phyloP scores from a whole-genome alignment of 805 yeast genomes.

The Sugiyamaella smithiae region DNA sequence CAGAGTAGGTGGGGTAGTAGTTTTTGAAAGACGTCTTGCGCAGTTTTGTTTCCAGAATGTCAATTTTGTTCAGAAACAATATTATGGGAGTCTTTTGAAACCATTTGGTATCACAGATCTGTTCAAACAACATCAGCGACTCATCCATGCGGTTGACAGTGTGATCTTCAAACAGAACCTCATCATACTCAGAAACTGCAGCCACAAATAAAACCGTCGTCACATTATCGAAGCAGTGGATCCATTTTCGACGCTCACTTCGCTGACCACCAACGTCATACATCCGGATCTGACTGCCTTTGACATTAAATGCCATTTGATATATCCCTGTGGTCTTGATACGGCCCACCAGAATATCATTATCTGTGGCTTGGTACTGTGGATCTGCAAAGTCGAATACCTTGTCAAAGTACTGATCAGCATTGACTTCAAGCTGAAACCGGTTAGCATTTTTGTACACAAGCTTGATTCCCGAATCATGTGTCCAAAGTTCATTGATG shows the following conservation, averaged over 20 bases:
- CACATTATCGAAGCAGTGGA: slow-evolving; percentile 88
- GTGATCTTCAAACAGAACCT: slow-evolving; percentile 84
- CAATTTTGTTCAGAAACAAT: slow-evolving; percentile 84
- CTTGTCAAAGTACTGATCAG: slow-evolving; percentile 75
- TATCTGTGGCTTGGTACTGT: slow-evolving; percentile 67
- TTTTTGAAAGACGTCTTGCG: slow-evolving; percentile 59
- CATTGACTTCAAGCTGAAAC: slow-evolving; percentile 83
- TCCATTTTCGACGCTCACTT: slow-evolving; percentile 89
- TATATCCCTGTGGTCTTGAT: slow-evolving; percentile 95
- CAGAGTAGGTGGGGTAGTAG: slow-evolving; percentile 77
- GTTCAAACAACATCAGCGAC: slow-evolving; percentile 76
- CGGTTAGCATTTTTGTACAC: slow-evolving; percentile 50
- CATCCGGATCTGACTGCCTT: slow-evolving; percentile 63
- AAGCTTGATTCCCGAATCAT: slow-evolving; percentile 62
- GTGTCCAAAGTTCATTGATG: slow-evolving; percentile 62
- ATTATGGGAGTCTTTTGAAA: slow-evolving; percentile 84
- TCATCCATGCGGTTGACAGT: slow-evolving; percentile 89
- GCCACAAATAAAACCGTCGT: slow-evolving; percentile 84
- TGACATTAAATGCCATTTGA: slow-evolving; percentile 72
- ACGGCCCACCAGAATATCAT: slow-evolving; percentile 84
- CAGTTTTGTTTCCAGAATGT: slow-evolving; percentile 72
- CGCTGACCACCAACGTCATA: slow-evolving; percentile 97
- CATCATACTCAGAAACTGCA: slow-evolving; percentile 91
- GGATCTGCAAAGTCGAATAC: slow-evolving; percentile 62
- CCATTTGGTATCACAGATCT: slow-evolving; percentile 82